These are phyloP conservation scores for Eucalyptus sp. DNA, from an alignment of 345 rosid genomes.

Conservation along the genomic window DNA sequence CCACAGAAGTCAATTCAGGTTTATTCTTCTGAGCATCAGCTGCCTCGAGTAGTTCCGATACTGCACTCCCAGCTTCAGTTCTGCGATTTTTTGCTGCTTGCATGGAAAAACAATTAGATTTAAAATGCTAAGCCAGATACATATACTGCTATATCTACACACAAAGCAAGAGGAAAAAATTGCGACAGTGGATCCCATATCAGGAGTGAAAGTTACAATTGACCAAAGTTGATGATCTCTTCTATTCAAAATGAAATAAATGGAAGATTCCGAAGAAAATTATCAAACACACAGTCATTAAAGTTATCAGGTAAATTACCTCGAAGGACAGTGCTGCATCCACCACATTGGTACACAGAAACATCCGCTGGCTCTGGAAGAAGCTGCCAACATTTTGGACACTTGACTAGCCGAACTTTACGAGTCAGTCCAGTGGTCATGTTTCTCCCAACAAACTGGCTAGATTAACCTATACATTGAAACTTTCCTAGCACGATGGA, in stretches of 20 bases:
- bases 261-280: background rate
- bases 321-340: slow-evolving; percentile 4
- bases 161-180: background rate
- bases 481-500: background rate
- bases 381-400: slow-evolving; percentile 3
- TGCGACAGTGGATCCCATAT: background rate
- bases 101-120: background rate
- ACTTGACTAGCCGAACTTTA: background rate
- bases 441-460: background rate
- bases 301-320: background rate
- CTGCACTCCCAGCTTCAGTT: background rate
- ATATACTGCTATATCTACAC: background rate
- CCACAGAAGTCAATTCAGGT: background rate
- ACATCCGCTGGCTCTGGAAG: background rate
- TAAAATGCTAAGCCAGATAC: background rate
- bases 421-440: background rate
- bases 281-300: background rate
- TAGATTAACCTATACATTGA: background rate
- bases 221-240: background rate
- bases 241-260: background rate
- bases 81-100: background rate
- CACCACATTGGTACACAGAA: slow-evolving; percentile 5
- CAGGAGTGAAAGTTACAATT: background rate
- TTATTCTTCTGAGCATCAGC: background rate
- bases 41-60: background rate